Evolutionary conservation across 208 protist species (phyloP), one percentile per base, ranked within the genome.

Genomic region (Leishmania amazonensis): DNA sequence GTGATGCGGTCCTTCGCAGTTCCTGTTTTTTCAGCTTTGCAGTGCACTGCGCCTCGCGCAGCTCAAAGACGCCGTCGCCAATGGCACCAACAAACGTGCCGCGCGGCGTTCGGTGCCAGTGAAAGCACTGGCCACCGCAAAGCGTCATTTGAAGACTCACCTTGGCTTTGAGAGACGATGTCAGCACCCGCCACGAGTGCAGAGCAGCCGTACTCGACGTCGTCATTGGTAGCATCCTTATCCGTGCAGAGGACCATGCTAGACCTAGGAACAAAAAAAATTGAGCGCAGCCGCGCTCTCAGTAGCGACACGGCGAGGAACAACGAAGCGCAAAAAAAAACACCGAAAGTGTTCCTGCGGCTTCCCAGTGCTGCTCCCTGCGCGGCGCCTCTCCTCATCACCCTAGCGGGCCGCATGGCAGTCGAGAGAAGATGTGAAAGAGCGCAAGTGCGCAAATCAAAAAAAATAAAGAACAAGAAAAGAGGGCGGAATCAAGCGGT

Each of bases 71-170:
- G 24, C 65, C 60, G 35, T 85, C 65, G 24, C 80, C 57, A 2
- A 96, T 75, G 38, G 87, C 84, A 28, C 93, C 93, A 24, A 95
- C 80, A 77, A 84, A 96, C 0, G 88, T 93, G 62, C 74, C 62
- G 17, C 88, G 73, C 24, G 80, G 78, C 17, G 90, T 94, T 17
- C 35, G 83, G 31, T 85, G 76, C 91, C 93, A 96, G 60, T 90
- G 93, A 60, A 96, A 96, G 81, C 93, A 96, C 78, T 96, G 93
- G 0, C 93, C 93, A 35, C 91, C 90, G 75, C 87, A 89, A 35
- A 96, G 82, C 1, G 91, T 94, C 85, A 87, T 88, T 28, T 71
- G 82, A 57, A 96, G 75, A 79, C 93, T 75, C 2, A 95, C 74
- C 17, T 81, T 82, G 1, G 84, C 76, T 7, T 53, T 45, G 17